Conservation (phyloP, 805 yeast species). For the Metschnikowia proteae region DNA sequence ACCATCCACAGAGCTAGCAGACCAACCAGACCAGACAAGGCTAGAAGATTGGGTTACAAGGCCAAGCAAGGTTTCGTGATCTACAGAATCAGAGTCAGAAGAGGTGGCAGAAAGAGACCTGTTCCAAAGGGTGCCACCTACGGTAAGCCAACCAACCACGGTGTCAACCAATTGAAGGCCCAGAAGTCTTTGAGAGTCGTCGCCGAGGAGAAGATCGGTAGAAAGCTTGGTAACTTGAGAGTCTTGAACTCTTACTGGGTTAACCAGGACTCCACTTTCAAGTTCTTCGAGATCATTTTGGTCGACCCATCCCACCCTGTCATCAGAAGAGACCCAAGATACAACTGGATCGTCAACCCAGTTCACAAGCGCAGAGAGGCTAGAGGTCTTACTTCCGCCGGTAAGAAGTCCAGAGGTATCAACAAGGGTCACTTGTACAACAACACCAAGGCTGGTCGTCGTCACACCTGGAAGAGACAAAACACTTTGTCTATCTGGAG, state of each 20-base stretch:
- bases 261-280: conserved; percentile 99
- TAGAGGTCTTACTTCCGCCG: conserved; percentile 97
- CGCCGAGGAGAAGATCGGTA: conserved; percentile 99
- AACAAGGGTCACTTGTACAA: conserved; percentile 99
- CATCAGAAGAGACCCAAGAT: conserved; percentile 96
- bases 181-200: conserved; percentile 97
- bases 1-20: conserved; percentile 98
- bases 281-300: conserved; percentile 96
- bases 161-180: conserved; percentile 98
- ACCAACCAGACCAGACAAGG: conserved; percentile 99
- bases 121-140: conserved; percentile 99
- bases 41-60: conserved; percentile 99
- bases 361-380: conserved; percentile 99
- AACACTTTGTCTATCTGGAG: conserved; percentile 99
- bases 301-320: conserved; percentile 98
- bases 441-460: conserved; percentile 98
- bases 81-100: conserved; percentile 98
- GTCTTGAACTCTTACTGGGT: conserved; percentile 99
- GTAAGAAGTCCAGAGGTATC: conserved; percentile 99
- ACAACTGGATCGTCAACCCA: conserved; percentile 99
- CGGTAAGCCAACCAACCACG: conserved; percentile 99
- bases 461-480: conserved; percentile 99
- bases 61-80: conserved; percentile 99
- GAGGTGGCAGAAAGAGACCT: conserved; percentile 99
- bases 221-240: conserved; percentile 98